Evolutionary conservation across 345 rosid species (phyloP), one percentile per base, ranked within the genome.

Genomic region (Bruguiera sexangula): DNA sequence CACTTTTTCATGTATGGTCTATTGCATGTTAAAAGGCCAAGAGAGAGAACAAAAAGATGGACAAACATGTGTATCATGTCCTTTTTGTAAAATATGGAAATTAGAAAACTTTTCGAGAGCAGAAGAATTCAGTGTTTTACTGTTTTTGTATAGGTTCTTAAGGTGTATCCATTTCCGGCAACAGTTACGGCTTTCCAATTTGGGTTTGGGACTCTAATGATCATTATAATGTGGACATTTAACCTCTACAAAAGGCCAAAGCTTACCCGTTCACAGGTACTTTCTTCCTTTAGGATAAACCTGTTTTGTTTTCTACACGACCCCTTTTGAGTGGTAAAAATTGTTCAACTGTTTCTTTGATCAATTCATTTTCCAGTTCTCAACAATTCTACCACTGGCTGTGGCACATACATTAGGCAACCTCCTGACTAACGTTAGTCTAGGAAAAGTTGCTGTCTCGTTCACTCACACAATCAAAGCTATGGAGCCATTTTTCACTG

Each of bases 391-490:
- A 8, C 95, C 91, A 2, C 77, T 94, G 79, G 98, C 90, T 68
- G 68, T 86, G 65, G 94, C 85, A 22, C 96, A 94, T 81, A 81
- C 96, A 0, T 65, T 88, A 73, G 98, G 98, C 3, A 94, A 91
- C 80, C 84, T 91, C 76, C 70, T 94, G 68, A 91, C 98, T 3
- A 89, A 91, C 65, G 71, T 91, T 65, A 91, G 98, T 72, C 63
- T 94, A 53, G 95, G 88, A 62, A 83, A 74, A 70, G 96, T 94
- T 18, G 83, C 91, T 30, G 86, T 94, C 46, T 94, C 98, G 2
- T 91, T 94, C 85, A 94, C 97, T 32, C 96, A 93, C 81, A 93
- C 98, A 15, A 82, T 93, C 82, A 94, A 91, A 84, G 88, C 96
- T 39, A 82, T 94, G 97, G 97, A 94, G 75, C 97, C 95, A 39